Base-by-base conservation (phyloP, 129 eudicot species). In the Flaveria brownii region DNA sequence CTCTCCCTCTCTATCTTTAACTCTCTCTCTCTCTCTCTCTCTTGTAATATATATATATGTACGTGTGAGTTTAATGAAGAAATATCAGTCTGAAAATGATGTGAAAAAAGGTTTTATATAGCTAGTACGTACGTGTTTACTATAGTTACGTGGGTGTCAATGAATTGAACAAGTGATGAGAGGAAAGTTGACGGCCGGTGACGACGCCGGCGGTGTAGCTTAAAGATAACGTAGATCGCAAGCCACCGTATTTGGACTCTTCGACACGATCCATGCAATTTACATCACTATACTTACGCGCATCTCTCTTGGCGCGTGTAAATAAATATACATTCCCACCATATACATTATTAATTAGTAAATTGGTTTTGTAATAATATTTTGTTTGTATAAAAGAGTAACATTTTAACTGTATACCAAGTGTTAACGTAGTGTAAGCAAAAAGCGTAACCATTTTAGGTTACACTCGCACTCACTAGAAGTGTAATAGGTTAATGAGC, bases 101-200 rank as follows among this genome's bases (percentile, higher is more conserved):
- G 71, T 28, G 59, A 68, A 74, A 46, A 78, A 80, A 13, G 55
- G 70, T 74, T 66, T 26, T 56, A 74, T 67, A 80, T 62, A 43
- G 74, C 36, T 30, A 30, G 36, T 30, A 30, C 36, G 36, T 15
- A 20, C 22, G 14, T 1, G 15, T 1, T 17, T 6, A 9, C 26
- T 33, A n/a, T 13, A 23, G 18, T 63, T 51, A 30, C 20, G 66
- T 33, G 77, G 72, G 77, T 78, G 82, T 78, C 77, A 78, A 85
- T 43, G 78, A 74, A 68, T 54, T 43, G 78, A 74, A 68, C 56
- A 52, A 76, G 67, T 68, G 81, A 74, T 79, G 57, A 73, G 71
- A 77, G 87, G 77, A 80, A 80, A 84, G 92, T 89, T 91, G 90
- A 89, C 90, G 90, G 88, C 92, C 97, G 97, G 89, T 83, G 88